These are phyloP conservation scores for Nemania sp. DNA, from an alignment of 2,329 filamentous ascomycete genomes.

Conservation along the genomic window DNA sequence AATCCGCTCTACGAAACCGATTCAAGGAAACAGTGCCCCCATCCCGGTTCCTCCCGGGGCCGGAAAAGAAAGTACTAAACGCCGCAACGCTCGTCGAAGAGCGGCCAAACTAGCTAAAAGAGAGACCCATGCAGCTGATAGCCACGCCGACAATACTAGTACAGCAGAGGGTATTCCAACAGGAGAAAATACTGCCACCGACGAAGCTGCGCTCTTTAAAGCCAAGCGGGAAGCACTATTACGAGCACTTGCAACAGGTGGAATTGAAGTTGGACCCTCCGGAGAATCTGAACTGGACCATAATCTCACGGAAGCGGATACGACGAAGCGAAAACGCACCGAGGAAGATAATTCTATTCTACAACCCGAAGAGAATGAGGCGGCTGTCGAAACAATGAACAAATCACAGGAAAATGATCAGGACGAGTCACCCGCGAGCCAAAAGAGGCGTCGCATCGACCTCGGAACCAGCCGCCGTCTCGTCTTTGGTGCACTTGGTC, in stretches of 20 bases:
- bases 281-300: constrained; percentile 32
- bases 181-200: constrained; percentile 32
- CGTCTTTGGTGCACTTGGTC: constrained; percentile 77
- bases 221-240: constrained; percentile 63
- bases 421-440: constrained; percentile 39
- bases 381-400: constrained; percentile 16
- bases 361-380: constrained; percentile 12
- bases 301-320: not conserved
- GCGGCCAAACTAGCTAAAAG: constrained; percentile 52
- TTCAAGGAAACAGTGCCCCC: constrained; percentile 1
- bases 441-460: constrained; percentile 55
- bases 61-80: constrained; percentile 60
- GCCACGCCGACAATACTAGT: not conserved
- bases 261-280: constrained; percentile 58
- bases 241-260: constrained; percentile 62
- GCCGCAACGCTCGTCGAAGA: constrained; percentile 64
- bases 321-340: constrained; percentile 45
- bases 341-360: constrained; percentile 12
- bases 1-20: not conserved
- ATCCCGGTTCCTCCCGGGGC: constrained; percentile 49
- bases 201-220: constrained; percentile 61
- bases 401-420: constrained; percentile 28
- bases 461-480: constrained; percentile 74
- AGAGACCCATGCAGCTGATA: constrained; percentile 38
- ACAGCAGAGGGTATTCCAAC: constrained; percentile 4